Base-by-base conservation (phyloP, 176 grass and related monocot species). In the Alopecurus myosuroides region DNA sequence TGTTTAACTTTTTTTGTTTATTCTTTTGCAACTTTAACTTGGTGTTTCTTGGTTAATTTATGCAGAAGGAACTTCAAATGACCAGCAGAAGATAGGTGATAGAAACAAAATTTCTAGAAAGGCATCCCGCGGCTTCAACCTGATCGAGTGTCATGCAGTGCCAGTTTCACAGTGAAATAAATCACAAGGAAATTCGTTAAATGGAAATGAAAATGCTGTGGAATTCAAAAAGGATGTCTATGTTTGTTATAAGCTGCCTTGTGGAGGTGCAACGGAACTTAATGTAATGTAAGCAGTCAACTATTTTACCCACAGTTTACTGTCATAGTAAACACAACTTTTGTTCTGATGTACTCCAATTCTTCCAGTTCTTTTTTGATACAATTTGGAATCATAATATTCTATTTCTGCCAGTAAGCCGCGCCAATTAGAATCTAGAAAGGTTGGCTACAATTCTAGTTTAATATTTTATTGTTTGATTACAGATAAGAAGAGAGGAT, bases 401-500 rank as follows among this genome's bases (percentile, higher is more conserved):
- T 75, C 44, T 77, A 74, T 81, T 42, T 78, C 17, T 69, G 18
- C 12, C 75, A 37, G 35, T 87, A 84, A 80, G 13, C 48, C 30
- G 19, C 5, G 22, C 48, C 80, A 80, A 86, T 35, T 70, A 75
- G 23, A 80, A 79, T 83, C 40, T 50, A 75, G 30, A 68, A 49
- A 80, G 58, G 56, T 74, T 80, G 49, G 13, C 26, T 70, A 41
- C 49, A 68, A 42, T 80, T 87, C 82, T 65, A 37, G 66, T n/a
- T 84, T 53, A 87, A 76, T 42, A 12, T 70, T 75, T 84, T 69
- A 50, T 31, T 84, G 14, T 20, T 60, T 84, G 49, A 35, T 85
- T 92, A 40, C 88, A 99, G 97, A 57, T 92, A 91, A 95, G 89
- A 94, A 99, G 77, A 84, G 91, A 92, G 13, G 89, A 94, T 58